A percentile compares a stretch with the other conserved stretches of the same genome.
These are phyloP conservation scores for Fomitopsis serialis DNA, from an alignment of 768 basidiomycete genomes.

Conservation along the genomic window DNA sequence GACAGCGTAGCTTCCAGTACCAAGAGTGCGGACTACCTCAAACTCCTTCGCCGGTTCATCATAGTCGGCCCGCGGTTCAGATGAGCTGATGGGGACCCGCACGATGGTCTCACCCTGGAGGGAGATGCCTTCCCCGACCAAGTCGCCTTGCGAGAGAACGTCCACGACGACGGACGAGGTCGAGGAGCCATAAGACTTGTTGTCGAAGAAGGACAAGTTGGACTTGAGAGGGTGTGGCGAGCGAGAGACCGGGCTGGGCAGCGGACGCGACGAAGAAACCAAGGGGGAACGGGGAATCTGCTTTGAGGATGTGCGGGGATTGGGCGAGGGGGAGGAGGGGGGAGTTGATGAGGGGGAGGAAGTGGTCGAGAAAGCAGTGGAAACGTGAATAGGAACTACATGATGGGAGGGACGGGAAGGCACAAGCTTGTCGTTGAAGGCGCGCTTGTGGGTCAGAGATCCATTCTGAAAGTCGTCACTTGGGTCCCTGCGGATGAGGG, in stretches of 20 bases:
- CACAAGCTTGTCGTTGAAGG: slow-evolving; percentile 16
- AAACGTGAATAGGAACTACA: slow-evolving; percentile 27
- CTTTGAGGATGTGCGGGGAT: slow-evolving; percentile 22
- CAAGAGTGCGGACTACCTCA: slow-evolving; percentile 80
- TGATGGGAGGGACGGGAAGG: slow-evolving; percentile 14
- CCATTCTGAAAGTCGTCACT: slow-evolving; percentile 16
- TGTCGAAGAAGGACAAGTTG: slow-evolving; percentile 10
- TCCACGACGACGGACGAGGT: slow-evolving; percentile 46
- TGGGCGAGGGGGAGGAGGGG: slow-evolving; percentile 30
- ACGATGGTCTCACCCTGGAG: slow-evolving; percentile 66
- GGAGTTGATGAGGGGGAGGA: slow-evolving; percentile 26
- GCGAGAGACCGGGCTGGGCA: slow-evolving; percentile 18
- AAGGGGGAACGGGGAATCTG: slow-evolving; percentile 18
- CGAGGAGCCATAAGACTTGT: slow-evolving; percentile 17
- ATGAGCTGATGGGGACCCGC: slow-evolving; percentile 44
- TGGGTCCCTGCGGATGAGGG: slow-evolving; percentile 12
- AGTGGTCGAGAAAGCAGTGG: slow-evolving; percentile 24
- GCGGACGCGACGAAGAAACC: slow-evolving; percentile 17
- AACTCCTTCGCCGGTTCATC: slow-evolving; percentile 59
- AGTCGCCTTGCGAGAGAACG: slow-evolving; percentile 67
- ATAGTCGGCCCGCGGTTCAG: slow-evolving; percentile 26
- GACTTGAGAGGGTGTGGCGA: slow-evolving; percentile 17
- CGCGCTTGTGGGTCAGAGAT: slow-evolving; percentile 14
- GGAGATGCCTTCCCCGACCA: slow-evolving; percentile 60
- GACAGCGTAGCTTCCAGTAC: slow-evolving; percentile 88